These are phyloP conservation scores for Leishmania amazonensis DNA, from an alignment of 208 protist species.

Conservation along the genomic window DNA sequence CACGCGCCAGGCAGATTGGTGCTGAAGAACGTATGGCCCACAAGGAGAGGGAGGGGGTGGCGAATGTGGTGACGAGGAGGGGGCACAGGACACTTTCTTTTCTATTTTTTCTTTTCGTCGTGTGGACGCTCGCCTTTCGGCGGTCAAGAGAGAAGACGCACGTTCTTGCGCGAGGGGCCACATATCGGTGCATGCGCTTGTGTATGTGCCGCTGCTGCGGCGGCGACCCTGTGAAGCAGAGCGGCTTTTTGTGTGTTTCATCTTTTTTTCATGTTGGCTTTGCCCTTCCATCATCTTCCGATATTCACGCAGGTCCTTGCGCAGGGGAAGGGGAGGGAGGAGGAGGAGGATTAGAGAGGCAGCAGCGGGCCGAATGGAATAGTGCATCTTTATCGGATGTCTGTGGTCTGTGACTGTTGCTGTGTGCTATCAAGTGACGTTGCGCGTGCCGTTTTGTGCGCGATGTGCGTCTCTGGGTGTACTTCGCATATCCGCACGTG, in stretches of 20 bases:
- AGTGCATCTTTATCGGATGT: background rate
- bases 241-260: background rate
- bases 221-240: background rate
- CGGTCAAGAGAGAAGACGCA: background rate
- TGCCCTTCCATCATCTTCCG: background rate
- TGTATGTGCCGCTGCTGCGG: background rate
- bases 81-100: background rate
- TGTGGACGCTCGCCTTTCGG: background rate
- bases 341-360: too few species aligned
- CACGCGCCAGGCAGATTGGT: constrained; percentile 31
- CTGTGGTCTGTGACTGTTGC: background rate
- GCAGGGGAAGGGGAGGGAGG: background rate
- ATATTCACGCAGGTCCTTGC: background rate
- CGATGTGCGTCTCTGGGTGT: background rate
- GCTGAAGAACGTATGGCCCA: background rate
- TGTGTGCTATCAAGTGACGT: background rate
- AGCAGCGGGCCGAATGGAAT: background rate
- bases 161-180: background rate
- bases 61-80: background rate
- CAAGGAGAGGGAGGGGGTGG: background rate
- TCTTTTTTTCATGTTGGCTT: background rate
- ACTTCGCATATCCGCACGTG: background rate
- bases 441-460: background rate
- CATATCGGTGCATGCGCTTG: background rate
- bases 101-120: background rate